Base-by-base conservation (phyloP, 1,284 basidiomycete species). In the Puccinia novopanici region DNA sequence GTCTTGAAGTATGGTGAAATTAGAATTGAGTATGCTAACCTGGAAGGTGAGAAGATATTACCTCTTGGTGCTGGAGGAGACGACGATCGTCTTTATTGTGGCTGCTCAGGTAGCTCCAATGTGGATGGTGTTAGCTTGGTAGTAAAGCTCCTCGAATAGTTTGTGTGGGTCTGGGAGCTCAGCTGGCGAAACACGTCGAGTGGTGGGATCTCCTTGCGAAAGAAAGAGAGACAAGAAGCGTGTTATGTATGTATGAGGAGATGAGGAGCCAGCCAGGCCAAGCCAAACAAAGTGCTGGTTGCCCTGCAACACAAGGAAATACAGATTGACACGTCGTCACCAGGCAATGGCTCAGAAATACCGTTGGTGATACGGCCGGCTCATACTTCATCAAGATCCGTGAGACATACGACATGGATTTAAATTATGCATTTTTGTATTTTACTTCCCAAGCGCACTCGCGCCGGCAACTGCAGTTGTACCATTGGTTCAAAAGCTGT, bases 241-340 rank as follows among this genome's bases (percentile, higher is more conserved):
- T 22, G 34, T 52, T 71, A 54, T 71, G 68, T 71, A 54, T 50
- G 68, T 61, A 27, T 61, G 57, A 61, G 57, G 24, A 6, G 6
- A 45, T 45, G 42, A 63, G 13, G 34, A 61, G 24, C 30, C 37
- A 40, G 61, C 37, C 61, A 65, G 37, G 10, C 4, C 57, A 27
- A 65, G 13, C 9, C 27, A 6, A 27, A 54, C 24, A 71, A 71
- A 30, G 70, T 55, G 34, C 48, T 54, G 50, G 50, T 55, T 73
- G 54, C 54, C 45, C 71, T 54, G 71, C 48, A 57, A 73, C 71
- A 42, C 34, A 42, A 52, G n/a, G 45, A 30, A 40, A 73, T 73
- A 73, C 71, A 73, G 71, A 73, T 57, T 73, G 50, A 55, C 71
- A 73, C 71, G 71, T 55, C 71, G 52, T 73, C 54, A 73, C 40